phyloP scores from a whole-genome alignment of 768 basidiomycete genomes.

The Leccinum boreale region DNA sequence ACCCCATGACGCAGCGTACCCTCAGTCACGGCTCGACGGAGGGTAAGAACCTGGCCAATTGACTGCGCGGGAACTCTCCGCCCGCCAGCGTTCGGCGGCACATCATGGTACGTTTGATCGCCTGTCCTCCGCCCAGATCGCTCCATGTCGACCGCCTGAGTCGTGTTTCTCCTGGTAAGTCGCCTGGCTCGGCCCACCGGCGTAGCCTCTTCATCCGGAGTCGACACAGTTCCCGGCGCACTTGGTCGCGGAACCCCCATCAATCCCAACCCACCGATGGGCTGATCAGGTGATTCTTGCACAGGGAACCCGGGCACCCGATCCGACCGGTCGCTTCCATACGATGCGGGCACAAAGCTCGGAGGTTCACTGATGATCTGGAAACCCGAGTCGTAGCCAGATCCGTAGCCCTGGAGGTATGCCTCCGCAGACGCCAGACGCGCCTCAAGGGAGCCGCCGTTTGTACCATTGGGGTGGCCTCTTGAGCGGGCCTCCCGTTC shows the following conservation, averaged over 20 bases:
- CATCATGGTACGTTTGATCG: slow-evolving; percentile 12
- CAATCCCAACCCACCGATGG: slow-evolving; percentile 25
- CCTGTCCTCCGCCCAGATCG: slow-evolving; percentile 19
- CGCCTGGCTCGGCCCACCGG: slow-evolving; percentile 20
- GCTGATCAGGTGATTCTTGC: slow-evolving; percentile 27
- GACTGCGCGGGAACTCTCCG: slow-evolving; percentile 18
- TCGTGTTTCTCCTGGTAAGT: slow-evolving; percentile 25
- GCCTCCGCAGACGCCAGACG: slow-evolving; percentile 36
- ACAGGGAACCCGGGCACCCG: slow-evolving; percentile 25
- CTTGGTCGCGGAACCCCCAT: slow-evolving; percentile 23
- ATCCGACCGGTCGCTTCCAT: slow-evolving; percentile 19
- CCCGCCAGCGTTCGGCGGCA: slow-evolving; percentile 14
- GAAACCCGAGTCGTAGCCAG: slow-evolving; percentile 33
- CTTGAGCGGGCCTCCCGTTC: slow-evolving; percentile 21
- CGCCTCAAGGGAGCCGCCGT: slow-evolving; percentile 7
- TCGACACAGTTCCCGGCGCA: slow-evolving; percentile 23
- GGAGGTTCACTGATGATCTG: slow-evolving; percentile 18
- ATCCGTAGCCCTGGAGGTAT: slow-evolving; percentile 34
- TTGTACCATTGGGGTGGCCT: slow-evolving; percentile 10
- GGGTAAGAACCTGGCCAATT: slow-evolving; percentile 10
- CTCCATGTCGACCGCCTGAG: slow-evolving; percentile 15
- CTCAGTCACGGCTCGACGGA: slow-evolving; percentile 22
- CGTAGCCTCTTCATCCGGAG: slow-evolving; percentile 27
- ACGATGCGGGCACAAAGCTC: slow-evolving; percentile 17
- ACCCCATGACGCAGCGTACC: slow-evolving; percentile 3